Base-by-base conservation (phyloP, 192 early-diverging fungal species). In the Neocallimastix lanati region DNA sequence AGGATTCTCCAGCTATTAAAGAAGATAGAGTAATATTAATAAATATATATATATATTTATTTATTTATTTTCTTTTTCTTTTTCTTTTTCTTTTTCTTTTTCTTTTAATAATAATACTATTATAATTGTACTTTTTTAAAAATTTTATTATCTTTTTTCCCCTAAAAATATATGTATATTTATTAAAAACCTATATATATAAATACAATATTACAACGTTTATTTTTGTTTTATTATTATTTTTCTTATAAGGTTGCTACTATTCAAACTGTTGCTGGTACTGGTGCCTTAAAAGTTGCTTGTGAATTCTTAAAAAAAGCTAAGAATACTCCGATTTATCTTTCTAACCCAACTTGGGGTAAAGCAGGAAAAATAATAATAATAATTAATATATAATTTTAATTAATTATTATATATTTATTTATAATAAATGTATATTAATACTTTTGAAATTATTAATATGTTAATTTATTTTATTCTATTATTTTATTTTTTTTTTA, bases 261-360 rank as follows among this genome's bases (percentile, higher is more conserved):
- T 37, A 92, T 94, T 76, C 98, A 99, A 89, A 93, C 96, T 76
- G 93, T 99, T 81, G 98, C 98, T 11, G 98, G 98, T 50, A 99
- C 98, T 28, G 98, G 98, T 79, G 98, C 96, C 28, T 88, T 98
- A 78, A 91, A 96, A 80, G 91, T 98, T 80, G 98, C 95, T 78
- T 96, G 93, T 76, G 93, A 87, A 79, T 80, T 80, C 28, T 80
- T 76, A 33, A 30, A 33, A 18, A 27, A 80, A 27, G 18, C 80
- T 5, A 29, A 76, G 79, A 80, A 78, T 21, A 35, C 29, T 21
- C 77, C 77, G 25, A 76, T 79, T 27, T 33, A 76, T 79, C 13
- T 77, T 21, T 37, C 77, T 3, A 37, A 35, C 18, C 36, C 77
- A 77, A 37, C 30, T 30, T 77, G 77, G 30, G 77, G 29, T 30